phyloP scores from a whole-genome alignment of 768 basidiomycete species.

The Suillus fuscotomentosus region DNA sequence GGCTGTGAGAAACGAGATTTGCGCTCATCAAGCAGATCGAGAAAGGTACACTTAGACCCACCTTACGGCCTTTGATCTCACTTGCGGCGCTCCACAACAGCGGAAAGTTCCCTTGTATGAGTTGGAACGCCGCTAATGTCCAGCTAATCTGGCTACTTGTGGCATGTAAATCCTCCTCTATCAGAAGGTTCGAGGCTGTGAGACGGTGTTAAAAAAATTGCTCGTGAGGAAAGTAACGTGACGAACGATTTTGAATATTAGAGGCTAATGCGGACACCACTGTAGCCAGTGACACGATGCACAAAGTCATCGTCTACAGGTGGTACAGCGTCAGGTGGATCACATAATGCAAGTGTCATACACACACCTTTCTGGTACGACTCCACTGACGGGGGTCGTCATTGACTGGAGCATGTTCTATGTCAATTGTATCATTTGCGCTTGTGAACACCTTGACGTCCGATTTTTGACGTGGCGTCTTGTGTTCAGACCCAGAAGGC shows the following conservation, averaged over 20 bases:
- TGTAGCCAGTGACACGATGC: conserved; percentile 26
- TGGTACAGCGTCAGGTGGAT: background rate
- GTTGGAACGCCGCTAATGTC: conserved; percentile 67
- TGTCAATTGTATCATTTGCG: conserved; percentile 20
- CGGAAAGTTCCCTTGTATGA: conserved; percentile 67
- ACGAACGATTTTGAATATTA: conserved; percentile 30
- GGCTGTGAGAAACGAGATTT: conserved; percentile 30
- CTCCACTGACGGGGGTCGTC: conserved; percentile 68
- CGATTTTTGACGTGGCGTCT: background rate
- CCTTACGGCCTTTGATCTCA: conserved; percentile 77
- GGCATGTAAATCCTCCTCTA: conserved; percentile 59
- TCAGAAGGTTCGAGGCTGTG: conserved; percentile 60
- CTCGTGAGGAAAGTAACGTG: background rate
- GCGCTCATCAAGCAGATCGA: background rate
- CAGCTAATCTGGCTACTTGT: conserved; percentile 61
- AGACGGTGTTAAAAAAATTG: background rate
- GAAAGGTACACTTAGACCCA: conserved; percentile 22
- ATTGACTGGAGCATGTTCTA: conserved; percentile 41
- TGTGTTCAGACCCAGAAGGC: background rate
- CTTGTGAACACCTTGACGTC: background rate
- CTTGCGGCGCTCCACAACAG: conserved; percentile 67
- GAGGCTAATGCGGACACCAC: conserved; percentile 20
- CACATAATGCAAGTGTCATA: background rate
- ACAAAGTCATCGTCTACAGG: conserved; percentile 22
- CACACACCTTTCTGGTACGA: conserved; percentile 48